These are phyloP conservation scores for Colletotrichum orbiculare DNA, from an alignment of 2,329 filamentous ascomycete genomes.

Conservation along the genomic window DNA sequence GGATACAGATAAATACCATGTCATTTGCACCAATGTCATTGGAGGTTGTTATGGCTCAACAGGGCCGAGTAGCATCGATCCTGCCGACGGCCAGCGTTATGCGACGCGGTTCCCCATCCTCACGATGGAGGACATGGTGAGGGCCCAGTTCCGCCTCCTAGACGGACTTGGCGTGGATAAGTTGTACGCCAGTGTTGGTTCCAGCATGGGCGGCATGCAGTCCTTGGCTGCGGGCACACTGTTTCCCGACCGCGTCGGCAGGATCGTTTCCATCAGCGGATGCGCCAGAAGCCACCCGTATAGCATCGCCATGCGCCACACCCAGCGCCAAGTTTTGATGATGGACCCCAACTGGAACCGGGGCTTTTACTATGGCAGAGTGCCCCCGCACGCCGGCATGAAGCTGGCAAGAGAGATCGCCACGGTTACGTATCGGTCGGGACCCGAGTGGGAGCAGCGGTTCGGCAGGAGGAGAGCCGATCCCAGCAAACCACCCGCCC, in stretches of 20 bases:
- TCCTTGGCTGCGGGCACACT: constrained; percentile 87
- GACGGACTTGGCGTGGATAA: constrained; percentile 81
- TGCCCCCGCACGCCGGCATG: constrained; percentile 96
- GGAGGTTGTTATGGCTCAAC: constrained; percentile 97
- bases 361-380: constrained; percentile 89
- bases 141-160: constrained; percentile 90
- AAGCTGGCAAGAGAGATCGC: constrained; percentile 97
- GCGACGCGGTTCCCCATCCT: constrained; percentile 95
- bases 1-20: constrained; percentile 90
- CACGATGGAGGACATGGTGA: constrained; percentile 97
- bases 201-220: constrained; percentile 99
- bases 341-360: constrained; percentile 98
- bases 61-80: constrained; percentile 88
- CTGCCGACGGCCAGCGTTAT: constrained; percentile 87
- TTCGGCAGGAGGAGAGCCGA: constrained; percentile 92
- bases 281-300: constrained; percentile 96
- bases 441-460: constrained; percentile 96
- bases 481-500: constrained; percentile 83
- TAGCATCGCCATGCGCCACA: constrained; percentile 98
- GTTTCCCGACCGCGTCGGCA: constrained; percentile 83
- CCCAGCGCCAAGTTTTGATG: constrained; percentile 97
- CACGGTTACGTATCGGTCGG: constrained; percentile 95
- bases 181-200: constrained; percentile 92
- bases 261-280: constrained; percentile 89
- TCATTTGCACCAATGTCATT: constrained; percentile 97